Evolutionary conservation across 169 alveolate species (phyloP).

Genomic region (Plasmodium gonderi): DNA sequence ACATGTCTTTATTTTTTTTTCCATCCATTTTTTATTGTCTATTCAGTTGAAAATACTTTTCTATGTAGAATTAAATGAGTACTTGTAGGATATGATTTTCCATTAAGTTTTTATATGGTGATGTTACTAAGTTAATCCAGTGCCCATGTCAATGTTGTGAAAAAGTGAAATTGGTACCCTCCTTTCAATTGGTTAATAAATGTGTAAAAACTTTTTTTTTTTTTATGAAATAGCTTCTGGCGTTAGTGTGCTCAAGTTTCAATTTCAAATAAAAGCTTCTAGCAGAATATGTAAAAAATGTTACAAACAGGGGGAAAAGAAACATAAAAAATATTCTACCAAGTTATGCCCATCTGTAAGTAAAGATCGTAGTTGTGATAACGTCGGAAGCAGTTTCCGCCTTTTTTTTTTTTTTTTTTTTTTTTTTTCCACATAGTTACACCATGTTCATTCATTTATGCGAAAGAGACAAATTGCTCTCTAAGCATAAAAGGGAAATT

Average conservation of each 20-base stretch:
- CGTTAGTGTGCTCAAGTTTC: not conserved
- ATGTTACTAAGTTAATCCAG: not conserved
- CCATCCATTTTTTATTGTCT: not conserved
- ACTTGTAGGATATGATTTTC: too few relatives aligned
- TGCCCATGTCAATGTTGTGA: not conserved
- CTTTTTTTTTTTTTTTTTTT: not conserved
- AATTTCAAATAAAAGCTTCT: too few relatives aligned
- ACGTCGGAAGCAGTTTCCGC: not conserved
- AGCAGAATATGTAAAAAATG: too few relatives aligned
- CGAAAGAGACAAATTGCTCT: not conserved
- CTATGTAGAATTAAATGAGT: constrained; percentile 19
- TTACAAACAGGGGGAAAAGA: not conserved
- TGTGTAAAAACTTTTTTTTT: not conserved
- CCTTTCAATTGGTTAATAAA: not conserved
- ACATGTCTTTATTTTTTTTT: constrained; percentile 5
- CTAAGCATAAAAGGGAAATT: not conserved
- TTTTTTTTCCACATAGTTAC: not conserved
- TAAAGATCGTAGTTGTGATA: not conserved
- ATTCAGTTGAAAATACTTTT: not conserved
- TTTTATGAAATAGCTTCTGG: not conserved
- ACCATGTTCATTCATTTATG: not conserved
- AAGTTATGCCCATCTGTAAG: not conserved
- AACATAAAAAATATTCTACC: not conserved
- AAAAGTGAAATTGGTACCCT: not conserved
- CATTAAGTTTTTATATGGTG: not conserved